Evolutionary conservation across 305 asterid genomes (phyloP).

Genomic region (Fraxinus paxiana): DNA sequence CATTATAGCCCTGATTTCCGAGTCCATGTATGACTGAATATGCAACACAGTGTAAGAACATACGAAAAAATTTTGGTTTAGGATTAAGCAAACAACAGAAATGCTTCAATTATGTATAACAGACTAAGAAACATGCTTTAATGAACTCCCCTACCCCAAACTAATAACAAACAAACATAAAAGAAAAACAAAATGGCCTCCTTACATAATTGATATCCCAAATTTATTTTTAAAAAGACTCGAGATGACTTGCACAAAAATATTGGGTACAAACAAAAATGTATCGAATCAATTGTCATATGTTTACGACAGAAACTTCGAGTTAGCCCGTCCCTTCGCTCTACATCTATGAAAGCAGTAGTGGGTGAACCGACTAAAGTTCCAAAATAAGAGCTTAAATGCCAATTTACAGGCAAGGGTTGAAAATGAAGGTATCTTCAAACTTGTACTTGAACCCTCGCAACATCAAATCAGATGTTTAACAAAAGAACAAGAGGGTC

Average conservation of each 20-base stretch:
- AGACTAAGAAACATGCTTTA: background rate
- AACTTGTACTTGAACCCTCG: background rate
- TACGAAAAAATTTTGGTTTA: background rate
- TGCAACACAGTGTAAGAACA: slow-evolving; percentile 7
- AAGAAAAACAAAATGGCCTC: background rate
- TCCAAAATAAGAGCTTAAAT: background rate
- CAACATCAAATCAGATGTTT: background rate
- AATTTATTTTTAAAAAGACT: background rate
- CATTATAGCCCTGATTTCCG: slow-evolving; percentile 93
- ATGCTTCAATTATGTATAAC: background rate
- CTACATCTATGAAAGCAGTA: background rate
- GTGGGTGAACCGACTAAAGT: background rate
- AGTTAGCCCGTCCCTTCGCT: background rate
- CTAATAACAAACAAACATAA: background rate
- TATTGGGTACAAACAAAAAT: background rate
- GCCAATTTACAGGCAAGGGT: background rate
- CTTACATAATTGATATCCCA: background rate
- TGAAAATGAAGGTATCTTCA: background rate
- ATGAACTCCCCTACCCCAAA: background rate
- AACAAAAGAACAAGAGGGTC: background rate
- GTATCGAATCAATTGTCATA: too few relatives aligned
- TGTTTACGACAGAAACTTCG: background rate
- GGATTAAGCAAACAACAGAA: background rate
- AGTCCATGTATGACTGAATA: slow-evolving; percentile 83
- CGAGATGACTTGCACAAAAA: background rate